Percentiles rank a stretch among this genome's conserved stretches.
Evolutionary conservation across 75 land plant species (phyloP).

Genomic region (Sequoia sempervirens): DNA sequence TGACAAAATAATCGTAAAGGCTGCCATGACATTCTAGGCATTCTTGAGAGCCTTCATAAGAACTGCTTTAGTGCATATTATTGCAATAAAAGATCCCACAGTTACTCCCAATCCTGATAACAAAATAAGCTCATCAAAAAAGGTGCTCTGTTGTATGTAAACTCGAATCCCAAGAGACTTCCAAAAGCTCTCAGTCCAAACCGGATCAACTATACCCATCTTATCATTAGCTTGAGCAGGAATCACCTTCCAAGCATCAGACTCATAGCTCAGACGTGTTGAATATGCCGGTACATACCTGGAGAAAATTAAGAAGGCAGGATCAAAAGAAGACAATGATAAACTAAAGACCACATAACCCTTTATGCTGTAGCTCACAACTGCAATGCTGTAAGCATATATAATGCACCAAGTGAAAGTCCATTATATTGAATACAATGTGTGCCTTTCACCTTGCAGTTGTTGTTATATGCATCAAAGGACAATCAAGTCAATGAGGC

Average conservation of each 20-base stretch:
- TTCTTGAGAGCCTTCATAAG: constrained; percentile 68
- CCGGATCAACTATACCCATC: constrained; percentile 75
- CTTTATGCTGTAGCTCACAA: background rate
- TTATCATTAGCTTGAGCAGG: constrained; percentile 51
- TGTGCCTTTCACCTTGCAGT: background rate
- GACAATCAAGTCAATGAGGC: background rate
- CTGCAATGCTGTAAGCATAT: background rate
- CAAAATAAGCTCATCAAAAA: constrained; percentile 53
- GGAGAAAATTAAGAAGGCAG: constrained; percentile 4
- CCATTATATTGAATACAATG: background rate
- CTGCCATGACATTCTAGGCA: constrained; percentile 21
- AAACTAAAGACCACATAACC: background rate
- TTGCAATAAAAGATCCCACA: constrained; percentile 43
- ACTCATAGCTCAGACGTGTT: constrained; percentile 63
- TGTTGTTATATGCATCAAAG: background rate
- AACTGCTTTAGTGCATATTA: constrained; percentile 30
- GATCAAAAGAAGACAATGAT: background rate
- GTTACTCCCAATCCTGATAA: constrained; percentile 57
- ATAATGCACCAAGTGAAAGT: background rate
- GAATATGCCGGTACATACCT: constrained; percentile 98
- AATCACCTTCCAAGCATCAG: constrained; percentile 57
- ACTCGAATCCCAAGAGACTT: constrained; percentile 54
- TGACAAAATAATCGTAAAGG: background rate
- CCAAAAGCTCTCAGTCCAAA: constrained; percentile 98
- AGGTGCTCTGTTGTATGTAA: constrained; percentile 53